These are phyloP conservation scores for Paramyrothecium roridum DNA, from an alignment of 2,329 filamentous ascomycete genomes.

Conservation along the genomic window DNA sequence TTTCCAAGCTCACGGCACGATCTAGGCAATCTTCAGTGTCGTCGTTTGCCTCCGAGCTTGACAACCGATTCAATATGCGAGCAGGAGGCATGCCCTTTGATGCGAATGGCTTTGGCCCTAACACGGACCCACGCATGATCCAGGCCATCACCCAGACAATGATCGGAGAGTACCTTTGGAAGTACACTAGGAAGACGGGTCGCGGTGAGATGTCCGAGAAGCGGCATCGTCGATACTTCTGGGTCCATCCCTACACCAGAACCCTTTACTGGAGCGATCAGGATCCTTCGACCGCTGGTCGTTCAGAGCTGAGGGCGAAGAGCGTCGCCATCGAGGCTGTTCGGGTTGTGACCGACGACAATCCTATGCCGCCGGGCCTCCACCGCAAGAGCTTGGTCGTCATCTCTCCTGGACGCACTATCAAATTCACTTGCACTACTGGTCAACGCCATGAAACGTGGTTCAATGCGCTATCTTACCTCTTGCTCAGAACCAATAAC, in stretches of 20 bases:
- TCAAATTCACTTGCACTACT: conserved; percentile 94
- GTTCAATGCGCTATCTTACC: conserved; percentile 95
- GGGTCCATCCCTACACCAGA: conserved; percentile 96
- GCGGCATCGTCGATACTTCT: conserved; percentile 93
- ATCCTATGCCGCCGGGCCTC: conserved; percentile 89
- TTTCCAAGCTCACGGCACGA: conserved; percentile 31
- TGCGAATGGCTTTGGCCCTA: conserved; percentile 59
- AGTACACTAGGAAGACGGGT: conserved; percentile 95
- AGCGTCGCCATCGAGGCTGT: conserved; percentile 93
- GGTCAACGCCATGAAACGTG: conserved; percentile 95
- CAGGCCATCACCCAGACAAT: conserved; percentile 99
- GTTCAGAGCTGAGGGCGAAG: conserved; percentile 74
- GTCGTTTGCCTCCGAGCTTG: conserved; percentile 92
- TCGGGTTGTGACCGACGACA: conserved; percentile 88
- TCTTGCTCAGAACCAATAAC: conserved; percentile 72
- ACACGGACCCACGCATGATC: conserved; percentile 95
- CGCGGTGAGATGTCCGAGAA: conserved; percentile 84
- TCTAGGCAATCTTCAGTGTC: conserved; percentile 76
- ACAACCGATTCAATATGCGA: conserved; percentile 79
- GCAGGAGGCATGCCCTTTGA: conserved; percentile 53
- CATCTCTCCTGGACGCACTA: conserved; percentile 78
- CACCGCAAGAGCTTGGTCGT: conserved; percentile 93
- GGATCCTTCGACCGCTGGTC: conserved; percentile 78
- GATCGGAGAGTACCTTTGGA: conserved; percentile 99
- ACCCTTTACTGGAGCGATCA: conserved; percentile 95